Evolutionary conservation across 1,284 basidiomycete genomes (phyloP).

Genomic region (Earliella scabrosa): DNA sequence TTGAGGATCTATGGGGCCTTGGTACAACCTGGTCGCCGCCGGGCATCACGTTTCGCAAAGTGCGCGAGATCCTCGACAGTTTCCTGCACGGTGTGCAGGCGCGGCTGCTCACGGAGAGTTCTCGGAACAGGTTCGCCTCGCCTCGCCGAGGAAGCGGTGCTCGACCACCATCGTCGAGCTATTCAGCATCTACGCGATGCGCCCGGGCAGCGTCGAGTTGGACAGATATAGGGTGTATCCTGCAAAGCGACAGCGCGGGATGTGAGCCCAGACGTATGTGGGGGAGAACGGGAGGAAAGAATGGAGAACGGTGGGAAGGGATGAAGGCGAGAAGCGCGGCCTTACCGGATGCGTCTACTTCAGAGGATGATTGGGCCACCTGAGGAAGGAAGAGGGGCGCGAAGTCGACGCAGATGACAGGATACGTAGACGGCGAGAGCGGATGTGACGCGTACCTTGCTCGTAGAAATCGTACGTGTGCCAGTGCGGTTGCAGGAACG

Average conservation of each 20-base stretch:
- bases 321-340: constrained; percentile 1
- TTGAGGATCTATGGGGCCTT: constrained; percentile 71
- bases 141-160: constrained; percentile 56
- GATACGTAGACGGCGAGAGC: background rate
- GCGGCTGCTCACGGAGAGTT: constrained; percentile 63
- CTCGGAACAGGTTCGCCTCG: constrained; percentile 61
- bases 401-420: background rate
- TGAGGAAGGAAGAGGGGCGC: constrained; percentile 26
- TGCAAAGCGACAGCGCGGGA: too few species aligned
- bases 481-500: constrained; percentile 77
- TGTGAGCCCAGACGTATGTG: background rate
- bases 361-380: constrained; percentile 72
- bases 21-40: constrained; percentile 61
- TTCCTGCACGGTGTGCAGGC: constrained; percentile 71
- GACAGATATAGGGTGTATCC: constrained; percentile 62
- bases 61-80: constrained; percentile 72
- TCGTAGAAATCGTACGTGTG: constrained; percentile 67
- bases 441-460: constrained; percentile 39
- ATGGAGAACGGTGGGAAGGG: too few species aligned
- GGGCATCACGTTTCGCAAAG: constrained; percentile 73
- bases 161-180: constrained; percentile 66
- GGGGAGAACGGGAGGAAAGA: too few species aligned
- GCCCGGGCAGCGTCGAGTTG: constrained; percentile 65
- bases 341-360: constrained; percentile 47
- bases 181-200: constrained; percentile 67